Evolutionary conservation across 495 filamentous ascomycete genomes (phyloP), one percentile per base, ranked within the genome.

Genomic region (Xylaria acuta): DNA sequence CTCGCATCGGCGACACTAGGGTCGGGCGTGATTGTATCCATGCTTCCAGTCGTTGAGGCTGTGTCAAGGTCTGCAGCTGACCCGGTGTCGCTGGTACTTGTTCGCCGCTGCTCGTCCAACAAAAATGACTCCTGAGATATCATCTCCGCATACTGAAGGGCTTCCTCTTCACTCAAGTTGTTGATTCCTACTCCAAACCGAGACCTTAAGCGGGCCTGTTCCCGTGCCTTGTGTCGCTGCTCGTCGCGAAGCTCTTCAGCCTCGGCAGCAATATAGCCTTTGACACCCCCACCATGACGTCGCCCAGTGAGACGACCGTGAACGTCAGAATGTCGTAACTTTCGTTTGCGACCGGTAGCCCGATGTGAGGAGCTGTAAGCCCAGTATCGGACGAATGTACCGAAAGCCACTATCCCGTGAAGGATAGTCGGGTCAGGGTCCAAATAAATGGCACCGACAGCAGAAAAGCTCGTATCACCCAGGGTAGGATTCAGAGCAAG

Each of bases 301-400:
- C 85, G 81, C 53, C 74, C 77, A 16, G 76, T 75, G 18, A 77
- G 72, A 5, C 83, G 81, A 51, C 82, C 81, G 51, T 86, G 83
- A 22, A 82, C 75, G 64, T 85, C 83, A 1, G 81, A 79, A 66
- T 84, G 84, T 12, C 84, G 82, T 30, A 78, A 72, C 16, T 80
- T 84, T 0, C 86, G 84, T 74, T 85, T 86, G 4, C 83, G 82
- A 56, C 86, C 81, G 18, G 81, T 67, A 1, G 74, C 45, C 40
- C 84, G 82, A n/a, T 75, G 76, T 0, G 81, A 83, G 5, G 94
- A 95, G 77, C 93, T 97, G 78, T 97, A 98, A 22, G 92, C 91
- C 96, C 96, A 99, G 78, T 94, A 98, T 43, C 93, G 91, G 11
- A 99, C 83, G 78, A 95, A 91, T 0, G 91, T 92, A 47, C 97